phyloP scores from a whole-genome alignment of 1,284 basidiomycete species.

The Sporisorium reilianum region DNA sequence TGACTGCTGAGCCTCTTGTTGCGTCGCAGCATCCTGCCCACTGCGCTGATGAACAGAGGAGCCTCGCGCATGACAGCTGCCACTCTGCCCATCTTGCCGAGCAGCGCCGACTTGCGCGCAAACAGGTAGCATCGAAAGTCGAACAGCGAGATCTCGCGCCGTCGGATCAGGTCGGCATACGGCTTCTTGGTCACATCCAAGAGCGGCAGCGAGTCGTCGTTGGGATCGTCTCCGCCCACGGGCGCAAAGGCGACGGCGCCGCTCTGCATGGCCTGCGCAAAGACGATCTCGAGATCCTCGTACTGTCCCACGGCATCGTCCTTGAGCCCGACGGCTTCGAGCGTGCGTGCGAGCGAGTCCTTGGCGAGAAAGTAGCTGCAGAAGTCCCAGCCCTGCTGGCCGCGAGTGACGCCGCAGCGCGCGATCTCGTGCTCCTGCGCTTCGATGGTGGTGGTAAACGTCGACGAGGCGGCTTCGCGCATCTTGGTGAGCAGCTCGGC shows the following conservation, averaged over 20 bases:
- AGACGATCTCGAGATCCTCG: conserved; percentile 88
- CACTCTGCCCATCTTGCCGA: conserved; percentile 79
- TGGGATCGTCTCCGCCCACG: conserved; percentile 60
- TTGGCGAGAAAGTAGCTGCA: conserved; percentile 79
- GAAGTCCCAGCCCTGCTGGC: conserved; percentile 56
- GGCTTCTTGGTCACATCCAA: conserved; percentile 84
- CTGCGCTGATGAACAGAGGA: conserved; percentile 80
- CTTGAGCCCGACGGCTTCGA: conserved; percentile 86
- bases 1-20: conserved; percentile 73
- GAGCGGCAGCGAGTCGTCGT: conserved; percentile 84
- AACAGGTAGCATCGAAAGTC: conserved; percentile 94
- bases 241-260: conserved; percentile 57
- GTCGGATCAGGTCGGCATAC: conserved; percentile 88
- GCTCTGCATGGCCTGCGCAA: conserved; percentile 70
- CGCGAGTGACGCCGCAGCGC: conserved; percentile 30
- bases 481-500: conserved; percentile 87
- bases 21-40: conserved; percentile 81
- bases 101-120: conserved; percentile 82
- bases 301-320: conserved; percentile 92
- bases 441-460: conserved; percentile 82
- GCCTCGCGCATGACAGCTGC: conserved; percentile 79
- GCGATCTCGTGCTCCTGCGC: conserved; percentile 55
- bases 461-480: conserved; percentile 85
- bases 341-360: conserved; percentile 93
- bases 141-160: conserved; percentile 90